A percentile compares a stretch with the other conserved stretches of the same genome.
Conservation (phyloP, 352 stramenopile genomes). For the Thalassiosira mediterranea region DNA sequence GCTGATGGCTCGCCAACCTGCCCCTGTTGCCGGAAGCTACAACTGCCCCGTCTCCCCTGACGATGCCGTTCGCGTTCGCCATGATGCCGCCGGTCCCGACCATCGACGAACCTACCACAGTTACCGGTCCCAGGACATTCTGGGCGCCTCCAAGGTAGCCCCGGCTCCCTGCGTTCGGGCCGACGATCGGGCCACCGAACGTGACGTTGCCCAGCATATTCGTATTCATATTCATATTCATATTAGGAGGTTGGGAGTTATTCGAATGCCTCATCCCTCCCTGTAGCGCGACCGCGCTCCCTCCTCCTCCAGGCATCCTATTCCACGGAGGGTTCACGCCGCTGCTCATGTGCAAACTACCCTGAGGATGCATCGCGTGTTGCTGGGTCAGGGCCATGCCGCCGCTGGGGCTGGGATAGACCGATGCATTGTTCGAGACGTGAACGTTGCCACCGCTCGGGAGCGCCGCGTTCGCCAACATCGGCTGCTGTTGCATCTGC, state of each 20-base stretch:
- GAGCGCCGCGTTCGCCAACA: neutral
- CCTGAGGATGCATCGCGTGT: neutral
- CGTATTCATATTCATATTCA: neutral
- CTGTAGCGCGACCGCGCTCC: neutral
- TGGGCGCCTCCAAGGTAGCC: too few relatives aligned
- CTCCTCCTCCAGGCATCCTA: neutral
- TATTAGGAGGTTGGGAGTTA: neutral
- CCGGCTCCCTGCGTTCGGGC: too few relatives aligned
- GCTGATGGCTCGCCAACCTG: neutral
- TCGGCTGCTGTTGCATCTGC: neutral
- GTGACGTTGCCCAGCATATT: neutral
- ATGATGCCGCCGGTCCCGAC: neutral
- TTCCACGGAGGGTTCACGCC: conserved; percentile 6
- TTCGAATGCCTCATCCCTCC: neutral
- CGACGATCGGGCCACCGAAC: too few relatives aligned
- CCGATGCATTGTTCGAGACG: neutral
- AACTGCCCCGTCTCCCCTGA: neutral
- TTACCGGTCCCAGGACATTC: neutral
- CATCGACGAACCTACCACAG: neutral
- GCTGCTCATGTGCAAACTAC: neutral
- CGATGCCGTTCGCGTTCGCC: too few relatives aligned
- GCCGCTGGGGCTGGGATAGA: neutral
- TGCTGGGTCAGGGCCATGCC: neutral
- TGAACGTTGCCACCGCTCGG: neutral
- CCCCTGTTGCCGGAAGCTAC: neutral